Evolutionary conservation across 2,329 filamentous ascomycete genomes (phyloP).

Genomic region (Aspergillus carbonarius): DNA sequence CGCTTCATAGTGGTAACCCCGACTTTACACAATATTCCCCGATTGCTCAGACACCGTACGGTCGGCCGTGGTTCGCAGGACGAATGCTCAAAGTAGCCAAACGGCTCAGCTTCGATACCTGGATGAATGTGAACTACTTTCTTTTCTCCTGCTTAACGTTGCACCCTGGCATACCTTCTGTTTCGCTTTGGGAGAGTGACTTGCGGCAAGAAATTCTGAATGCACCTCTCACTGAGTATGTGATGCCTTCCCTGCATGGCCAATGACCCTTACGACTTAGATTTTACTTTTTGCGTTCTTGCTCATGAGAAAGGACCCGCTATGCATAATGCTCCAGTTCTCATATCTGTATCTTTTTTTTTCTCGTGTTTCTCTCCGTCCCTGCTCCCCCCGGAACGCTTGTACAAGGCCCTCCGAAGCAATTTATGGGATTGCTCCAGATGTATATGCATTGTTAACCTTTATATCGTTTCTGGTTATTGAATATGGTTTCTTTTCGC

Average conservation of each 20-base stretch:
- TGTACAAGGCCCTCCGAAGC: not conserved
- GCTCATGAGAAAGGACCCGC: not conserved
- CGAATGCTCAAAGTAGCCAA: conserved; percentile 44
- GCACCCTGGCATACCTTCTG: conserved; percentile 20
- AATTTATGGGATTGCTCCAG: not conserved
- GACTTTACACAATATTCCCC: conserved; percentile 33
- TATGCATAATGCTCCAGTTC: not conserved
- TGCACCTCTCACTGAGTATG: conserved; percentile 38
- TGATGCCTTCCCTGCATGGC: conserved; percentile 25
- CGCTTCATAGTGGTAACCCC: conserved; percentile 2
- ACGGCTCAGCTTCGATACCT: conserved; percentile 33
- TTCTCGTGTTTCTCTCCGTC: not conserved
- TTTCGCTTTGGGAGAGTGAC: conserved; percentile 31
- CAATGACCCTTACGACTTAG: not conserved
- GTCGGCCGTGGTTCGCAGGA: conserved; percentile 41
- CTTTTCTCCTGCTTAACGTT: conserved; percentile 39
- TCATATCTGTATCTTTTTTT: not conserved
- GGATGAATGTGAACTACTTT: conserved; percentile 37
- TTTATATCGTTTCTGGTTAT: not conserved
- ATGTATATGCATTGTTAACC: not conserved
- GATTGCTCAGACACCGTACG: conserved; percentile 24
- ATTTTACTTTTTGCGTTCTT: not conserved
- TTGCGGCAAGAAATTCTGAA: conserved; percentile 38
- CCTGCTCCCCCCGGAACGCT: not conserved
- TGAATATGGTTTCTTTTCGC: not conserved